Evolutionary conservation across 106 monocot species (phyloP).

Genomic region (Allium cepa): DNA sequence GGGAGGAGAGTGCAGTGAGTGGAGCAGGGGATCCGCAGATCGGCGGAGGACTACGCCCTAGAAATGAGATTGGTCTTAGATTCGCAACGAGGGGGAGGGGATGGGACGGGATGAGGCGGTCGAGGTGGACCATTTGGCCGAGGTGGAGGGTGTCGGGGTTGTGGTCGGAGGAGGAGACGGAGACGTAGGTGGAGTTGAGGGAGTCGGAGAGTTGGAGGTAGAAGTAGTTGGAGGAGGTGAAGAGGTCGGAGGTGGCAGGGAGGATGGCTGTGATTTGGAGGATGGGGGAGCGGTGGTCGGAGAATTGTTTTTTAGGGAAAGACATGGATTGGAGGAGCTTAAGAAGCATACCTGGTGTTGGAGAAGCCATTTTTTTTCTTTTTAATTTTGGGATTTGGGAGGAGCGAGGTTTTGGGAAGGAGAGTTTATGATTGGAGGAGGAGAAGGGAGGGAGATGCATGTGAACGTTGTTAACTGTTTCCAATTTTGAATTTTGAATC

Average conservation of each 20-base stretch:
- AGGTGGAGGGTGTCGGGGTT: conserved; percentile 47
- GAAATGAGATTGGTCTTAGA: conserved; percentile 42
- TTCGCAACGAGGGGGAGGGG: conserved; percentile 56
- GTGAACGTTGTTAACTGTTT: background rate
- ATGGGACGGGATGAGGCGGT: conserved; percentile 60
- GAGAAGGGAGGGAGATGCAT: background rate
- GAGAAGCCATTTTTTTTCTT: conserved; percentile 41
- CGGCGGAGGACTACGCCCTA: conserved; percentile 14
- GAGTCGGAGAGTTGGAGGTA: conserved; percentile 96
- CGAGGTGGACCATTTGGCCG: conserved; percentile 76
- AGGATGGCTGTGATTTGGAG: conserved; percentile 83
- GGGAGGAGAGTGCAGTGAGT: conserved; percentile 36
- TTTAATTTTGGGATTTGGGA: too few relatives aligned
- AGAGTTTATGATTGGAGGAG: too few relatives aligned
- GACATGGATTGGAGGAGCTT: conserved; percentile 93
- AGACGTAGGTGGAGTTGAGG: conserved; percentile 83
- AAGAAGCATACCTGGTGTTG: conserved; percentile 79
- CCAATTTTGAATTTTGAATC: conserved; percentile 4
- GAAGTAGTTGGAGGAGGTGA: conserved; percentile 43
- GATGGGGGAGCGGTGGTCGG: conserved; percentile 72
- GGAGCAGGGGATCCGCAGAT: conserved; percentile 43
- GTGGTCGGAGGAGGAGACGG: conserved; percentile 47
- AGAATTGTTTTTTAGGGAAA: conserved; percentile 15
- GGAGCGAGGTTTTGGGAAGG: background rate
- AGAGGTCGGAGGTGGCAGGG: conserved; percentile 64